Conservation (phyloP, 116 monocot genomes). For the Zostera marina region DNA sequence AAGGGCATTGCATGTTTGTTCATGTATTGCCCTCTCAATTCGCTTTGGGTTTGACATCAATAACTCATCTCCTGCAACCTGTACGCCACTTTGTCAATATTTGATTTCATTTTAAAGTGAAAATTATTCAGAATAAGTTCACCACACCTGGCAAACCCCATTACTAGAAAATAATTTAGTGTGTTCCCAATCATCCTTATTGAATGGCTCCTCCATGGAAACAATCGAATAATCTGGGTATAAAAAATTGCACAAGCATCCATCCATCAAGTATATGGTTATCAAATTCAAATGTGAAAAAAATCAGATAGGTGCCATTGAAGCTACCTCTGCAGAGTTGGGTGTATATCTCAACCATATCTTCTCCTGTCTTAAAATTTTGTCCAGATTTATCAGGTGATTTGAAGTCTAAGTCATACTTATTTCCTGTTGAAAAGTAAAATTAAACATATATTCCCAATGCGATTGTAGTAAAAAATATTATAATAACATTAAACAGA, state of each 20-base stretch:
- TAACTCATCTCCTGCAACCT: conserved; percentile 92
- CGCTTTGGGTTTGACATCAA: conserved; percentile 86
- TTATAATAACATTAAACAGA: neutral
- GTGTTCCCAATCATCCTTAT: conserved; percentile 92
- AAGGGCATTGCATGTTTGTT: conserved; percentile 84
- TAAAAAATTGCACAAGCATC: neutral
- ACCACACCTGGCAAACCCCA: conserved; percentile 64
- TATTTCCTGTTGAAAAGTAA: conserved; percentile 40
- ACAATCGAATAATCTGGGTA: conserved; percentile 60
- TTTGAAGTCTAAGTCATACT: conserved; percentile 85
- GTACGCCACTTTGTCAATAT: conserved; percentile 13
- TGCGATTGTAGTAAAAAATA: neutral
- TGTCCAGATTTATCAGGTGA: conserved; percentile 63
- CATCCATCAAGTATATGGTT: neutral
- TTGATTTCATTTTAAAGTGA: neutral
- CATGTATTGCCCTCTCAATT: conserved; percentile 63
- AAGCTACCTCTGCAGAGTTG: conserved; percentile 63
- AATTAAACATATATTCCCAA: neutral
- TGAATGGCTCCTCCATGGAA: conserved; percentile 92
- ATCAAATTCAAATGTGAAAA: neutral
- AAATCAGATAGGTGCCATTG: no score
- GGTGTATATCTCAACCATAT: conserved; percentile 80
- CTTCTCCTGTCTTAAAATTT: conserved; percentile 80
- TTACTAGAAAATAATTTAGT: conserved; percentile 57
- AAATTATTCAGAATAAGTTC: neutral